phyloP scores from a whole-genome alignment of 2,329 filamentous ascomycete species.

The Pseudogymnoascus sp. region DNA sequence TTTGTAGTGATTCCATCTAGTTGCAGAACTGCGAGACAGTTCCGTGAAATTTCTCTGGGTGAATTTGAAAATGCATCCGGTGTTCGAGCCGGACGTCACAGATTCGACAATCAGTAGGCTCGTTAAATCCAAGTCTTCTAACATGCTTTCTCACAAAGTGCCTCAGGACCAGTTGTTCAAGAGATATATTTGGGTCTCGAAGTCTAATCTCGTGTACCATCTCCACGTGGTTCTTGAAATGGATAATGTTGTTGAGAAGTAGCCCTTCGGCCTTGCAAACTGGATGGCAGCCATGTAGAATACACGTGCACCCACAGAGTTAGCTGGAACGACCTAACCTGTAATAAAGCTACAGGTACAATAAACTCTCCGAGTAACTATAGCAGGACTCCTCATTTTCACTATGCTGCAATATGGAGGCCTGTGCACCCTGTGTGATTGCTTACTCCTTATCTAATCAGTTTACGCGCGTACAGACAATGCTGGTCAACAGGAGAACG shows the following conservation, averaged over 20 bases:
- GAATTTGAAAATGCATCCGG: neutral
- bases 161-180: too few species aligned
- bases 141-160: conserved; percentile 9
- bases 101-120: neutral
- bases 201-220: too few species aligned
- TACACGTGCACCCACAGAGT: neutral
- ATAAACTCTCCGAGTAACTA: neutral
- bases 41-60: conserved; percentile 7
- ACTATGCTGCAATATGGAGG: neutral
- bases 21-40: neutral
- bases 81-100: neutral
- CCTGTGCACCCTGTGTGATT: neutral
- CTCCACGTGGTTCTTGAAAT: too few species aligned
- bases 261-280: too few species aligned
- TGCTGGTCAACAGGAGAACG: neutral
- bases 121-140: neutral
- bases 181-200: too few species aligned
- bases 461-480: neutral
- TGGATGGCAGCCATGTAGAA: too few species aligned
- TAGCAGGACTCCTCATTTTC: neutral
- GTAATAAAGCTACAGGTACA: neutral
- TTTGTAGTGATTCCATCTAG: neutral
- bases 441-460: neutral
- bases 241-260: too few species aligned
- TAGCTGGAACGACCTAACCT: neutral